Evolutionary conservation across 495 filamentous ascomycete genomes (phyloP).

Genomic region (Xylaria cubensis): DNA sequence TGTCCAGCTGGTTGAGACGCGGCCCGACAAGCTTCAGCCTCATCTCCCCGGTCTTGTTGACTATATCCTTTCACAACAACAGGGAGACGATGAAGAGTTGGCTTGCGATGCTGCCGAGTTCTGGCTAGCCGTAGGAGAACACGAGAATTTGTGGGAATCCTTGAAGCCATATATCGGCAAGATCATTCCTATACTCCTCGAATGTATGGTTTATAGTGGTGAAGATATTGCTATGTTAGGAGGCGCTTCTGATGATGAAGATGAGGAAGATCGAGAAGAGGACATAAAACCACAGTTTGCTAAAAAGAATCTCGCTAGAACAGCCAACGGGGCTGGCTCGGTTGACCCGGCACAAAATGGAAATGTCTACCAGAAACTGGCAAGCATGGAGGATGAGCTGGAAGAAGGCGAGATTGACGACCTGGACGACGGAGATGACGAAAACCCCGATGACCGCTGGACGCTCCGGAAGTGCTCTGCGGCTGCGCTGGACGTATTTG

Average conservation of each 20-base stretch:
- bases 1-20: slow-evolving; percentile 87
- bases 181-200: slow-evolving; percentile 88
- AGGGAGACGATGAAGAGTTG: slow-evolving; percentile 87
- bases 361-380: slow-evolving; percentile 56
- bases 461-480: slow-evolving; percentile 97
- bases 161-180: slow-evolving; percentile 79
- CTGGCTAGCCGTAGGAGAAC: slow-evolving; percentile 93
- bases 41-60: slow-evolving; percentile 89
- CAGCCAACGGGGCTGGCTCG: slow-evolving; percentile 47
- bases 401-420: slow-evolving; percentile 91
- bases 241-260: slow-evolving; percentile 86
- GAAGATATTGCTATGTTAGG: slow-evolving; percentile 88
- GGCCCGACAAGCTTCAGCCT: slow-evolving; percentile 86
- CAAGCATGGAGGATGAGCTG: slow-evolving; percentile 70
- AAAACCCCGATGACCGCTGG: slow-evolving; percentile 91
- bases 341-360: slow-evolving; percentile 60
- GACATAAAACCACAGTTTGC: slow-evolving; percentile 95
- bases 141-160: slow-evolving; percentile 72
- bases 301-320: slow-evolving; percentile 65
- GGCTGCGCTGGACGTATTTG: slow-evolving; percentile 92
- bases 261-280: slow-evolving; percentile 85
- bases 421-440: slow-evolving; percentile 75
- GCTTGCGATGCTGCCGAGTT: slow-evolving; percentile 97
- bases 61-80: slow-evolving; percentile 91
- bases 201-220: slow-evolving; percentile 95